Evolutionary conservation across 352 stramenopile species (phyloP), one percentile per base, ranked within the genome.

Genomic region (Phytophthora chlamydospora): DNA sequence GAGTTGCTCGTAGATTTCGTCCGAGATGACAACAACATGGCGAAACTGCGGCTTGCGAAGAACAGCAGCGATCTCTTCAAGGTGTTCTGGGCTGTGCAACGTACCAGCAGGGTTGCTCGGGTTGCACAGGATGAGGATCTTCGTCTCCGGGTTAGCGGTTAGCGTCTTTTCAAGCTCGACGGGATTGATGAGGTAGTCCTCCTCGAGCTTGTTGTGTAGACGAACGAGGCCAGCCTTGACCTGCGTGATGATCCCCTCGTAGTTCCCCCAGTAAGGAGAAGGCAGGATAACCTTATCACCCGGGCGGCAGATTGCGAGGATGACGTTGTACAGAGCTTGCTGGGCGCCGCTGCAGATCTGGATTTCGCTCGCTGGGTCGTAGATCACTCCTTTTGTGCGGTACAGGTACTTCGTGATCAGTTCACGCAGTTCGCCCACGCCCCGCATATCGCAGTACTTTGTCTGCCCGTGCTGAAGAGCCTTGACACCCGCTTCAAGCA

Each of bases 1-100:
- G n/a, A 98, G 75, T 33, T 96, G 82, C 71, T 98, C 96, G 62
- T 99, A 99, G 58, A 99, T 99, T 71, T 99, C 96, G 72, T 98
- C 95, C 3, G 88, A 79, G 49, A 98, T 70, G 17, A 98, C 73
- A n/a, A 91, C 71, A 12, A 98, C 78, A 36, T 96, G 79, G 24
- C 77, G 63, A 62, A 84, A 85, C 16, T 78, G 64, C 33, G 78
- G 76, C 45, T 85, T 81, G 31, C 74, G 76, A 3, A 90, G 70
- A 17, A 90, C 73, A 0, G 51, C 68, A 24, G 80, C 80, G 38
- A 89, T 83, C 39, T 73, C 41, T 11, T 81, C 74, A 0, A 90
- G 58, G 7, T 84, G 76, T 6, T 80, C 56, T 9, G 75, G 73
- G 9, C 62, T 62, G 49, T 97, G 86, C 9, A 96, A 73, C 24